These are phyloP conservation scores for Aspergillus oerlinghausenensis DNA, from an alignment of 2,329 filamentous ascomycete genomes.

Conservation along the genomic window DNA sequence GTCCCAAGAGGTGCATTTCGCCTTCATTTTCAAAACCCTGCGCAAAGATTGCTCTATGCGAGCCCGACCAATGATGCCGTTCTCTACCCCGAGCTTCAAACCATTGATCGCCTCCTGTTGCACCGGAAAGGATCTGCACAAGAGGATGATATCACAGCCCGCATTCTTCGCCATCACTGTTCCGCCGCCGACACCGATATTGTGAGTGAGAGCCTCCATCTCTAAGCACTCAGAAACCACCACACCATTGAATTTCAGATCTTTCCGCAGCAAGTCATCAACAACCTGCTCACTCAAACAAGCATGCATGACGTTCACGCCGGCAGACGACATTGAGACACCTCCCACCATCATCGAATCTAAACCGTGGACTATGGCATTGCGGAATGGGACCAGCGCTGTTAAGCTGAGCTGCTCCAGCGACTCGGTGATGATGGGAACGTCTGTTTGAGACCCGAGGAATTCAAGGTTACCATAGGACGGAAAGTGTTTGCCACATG, in stretches of 20 bases:
- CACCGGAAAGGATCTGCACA: constrained; percentile 81
- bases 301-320: constrained; percentile 92
- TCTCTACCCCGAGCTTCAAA: constrained; percentile 82
- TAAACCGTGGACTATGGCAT: constrained; percentile 78
- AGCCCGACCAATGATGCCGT: constrained; percentile 77
- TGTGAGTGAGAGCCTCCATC: constrained; percentile 93
- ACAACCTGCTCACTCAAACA: constrained; percentile 92
- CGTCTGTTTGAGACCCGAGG: constrained; percentile 81
- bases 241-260: constrained; percentile 84
- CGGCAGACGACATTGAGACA: constrained; percentile 84
- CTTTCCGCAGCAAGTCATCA: constrained; percentile 79
- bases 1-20: constrained; percentile 82
- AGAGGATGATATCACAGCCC: constrained; percentile 84
- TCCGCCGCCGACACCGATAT: constrained; percentile 93
- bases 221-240: constrained; percentile 93
- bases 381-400: constrained; percentile 84
- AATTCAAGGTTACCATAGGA: constrained; percentile 96
- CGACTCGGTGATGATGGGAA: constrained; percentile 93
- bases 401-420: constrained; percentile 89
- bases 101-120: constrained; percentile 90
- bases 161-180: constrained; percentile 97
- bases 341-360: constrained; percentile 96
- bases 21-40: constrained; percentile 75
- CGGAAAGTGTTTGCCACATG: constrained; percentile 93
- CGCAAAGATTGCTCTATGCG: constrained; percentile 75